Evolutionary conservation across 164 flowering plant genomes (phyloP), one percentile per base, ranked within the genome.

Genomic region (Vitis riparia): DNA sequence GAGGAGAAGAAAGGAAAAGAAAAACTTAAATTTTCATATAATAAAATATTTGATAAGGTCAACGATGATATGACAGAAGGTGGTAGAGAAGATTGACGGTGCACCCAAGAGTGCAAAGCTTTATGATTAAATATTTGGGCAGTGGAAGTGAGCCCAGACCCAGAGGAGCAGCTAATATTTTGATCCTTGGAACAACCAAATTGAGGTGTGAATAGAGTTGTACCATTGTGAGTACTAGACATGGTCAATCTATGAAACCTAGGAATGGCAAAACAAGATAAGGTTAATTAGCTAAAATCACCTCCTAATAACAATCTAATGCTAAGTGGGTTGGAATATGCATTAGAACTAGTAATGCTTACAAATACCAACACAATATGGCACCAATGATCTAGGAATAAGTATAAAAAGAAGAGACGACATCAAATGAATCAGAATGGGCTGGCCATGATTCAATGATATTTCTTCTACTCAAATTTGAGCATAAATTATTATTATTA

Each of bases 1-100:
- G 15, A 62, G 30, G 17, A 49, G 47, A 19, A 49, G 47, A 19
- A 10, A 8, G 16, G 51, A 6, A 77, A 16, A 62, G 51, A 9
- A 6, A 16, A 62, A 47, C 9, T 14, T 9, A 64, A 59, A 0
- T 9, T 66, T 0, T 56, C 1, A 2, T 15, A 8, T 67, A 52
- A 8, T 63, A 11, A 63, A 2, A n/a, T 27, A 23, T 55, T 23
- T 55, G 8, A 11, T 13, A 84, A 78, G 68, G 77, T 78, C 82
- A 96, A 78, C 37, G 91, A 81, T 63, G 93, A 85, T 68, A 96
- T 83, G 60, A 90, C 77, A 71, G 88, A 80, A 72, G 88, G 76
- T 62, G 99, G 97, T 55, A 96, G 75, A 63, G 84, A 73, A 73
- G 94, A 86, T 63, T 96, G 97, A 55, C 97, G 99, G 63, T 89